Conservation (phyloP, 495 filamentous ascomycete genomes). For the Tuber indicum region DNA sequence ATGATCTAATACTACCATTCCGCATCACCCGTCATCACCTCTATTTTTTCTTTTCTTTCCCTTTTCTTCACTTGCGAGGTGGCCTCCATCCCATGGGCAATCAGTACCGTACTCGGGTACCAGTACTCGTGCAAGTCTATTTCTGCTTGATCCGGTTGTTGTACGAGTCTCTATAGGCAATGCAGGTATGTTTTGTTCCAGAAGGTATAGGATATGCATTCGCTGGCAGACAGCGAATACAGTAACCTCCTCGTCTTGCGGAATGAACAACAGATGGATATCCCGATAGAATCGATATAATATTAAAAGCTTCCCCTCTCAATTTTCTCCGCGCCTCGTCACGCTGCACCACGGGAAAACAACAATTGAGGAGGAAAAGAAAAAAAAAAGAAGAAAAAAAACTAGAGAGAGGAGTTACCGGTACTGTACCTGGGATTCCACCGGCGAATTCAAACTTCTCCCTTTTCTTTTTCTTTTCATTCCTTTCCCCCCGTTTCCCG, state of each 20-base stretch:
- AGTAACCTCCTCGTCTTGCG: not conserved
- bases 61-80: not conserved
- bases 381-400: not conserved
- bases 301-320: slow-evolving; percentile 4
- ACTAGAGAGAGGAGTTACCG: not conserved
- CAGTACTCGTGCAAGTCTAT: not conserved
- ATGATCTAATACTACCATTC: slow-evolving; percentile 1
- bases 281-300: slow-evolving; percentile 5
- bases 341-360: not conserved
- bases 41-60: not conserved
- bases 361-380: not conserved
- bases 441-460: not conserved
- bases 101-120: too few species aligned
- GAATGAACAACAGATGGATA: not conserved
- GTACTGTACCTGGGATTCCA: not conserved
- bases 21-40: slow-evolving; percentile 1
- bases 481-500: not conserved
- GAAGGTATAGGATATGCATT: slow-evolving; percentile 6
- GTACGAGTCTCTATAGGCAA: not conserved
- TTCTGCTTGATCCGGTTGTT: not conserved
- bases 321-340: not conserved
- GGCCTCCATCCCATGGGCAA: not conserved
- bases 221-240: slow-evolving; percentile 1
- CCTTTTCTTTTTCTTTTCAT: not conserved
- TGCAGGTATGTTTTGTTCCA: slow-evolving; percentile 5